Conservation (phyloP, 768 basidiomycete species). For the Russula ochroleuca region DNA sequence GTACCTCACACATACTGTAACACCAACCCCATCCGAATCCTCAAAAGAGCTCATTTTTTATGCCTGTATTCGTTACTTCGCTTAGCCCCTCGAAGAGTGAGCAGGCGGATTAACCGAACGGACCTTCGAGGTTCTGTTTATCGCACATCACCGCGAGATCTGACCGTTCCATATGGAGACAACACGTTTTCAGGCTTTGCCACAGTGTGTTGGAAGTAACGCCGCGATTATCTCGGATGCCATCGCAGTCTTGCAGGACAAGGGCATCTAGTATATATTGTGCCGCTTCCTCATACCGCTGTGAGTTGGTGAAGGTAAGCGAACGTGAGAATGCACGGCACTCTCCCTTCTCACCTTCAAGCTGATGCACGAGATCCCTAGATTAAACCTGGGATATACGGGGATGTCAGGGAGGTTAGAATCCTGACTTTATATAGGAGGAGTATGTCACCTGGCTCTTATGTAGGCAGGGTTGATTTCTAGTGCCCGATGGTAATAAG, state of each 20-base stretch:
- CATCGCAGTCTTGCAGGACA: slow-evolving; percentile 82
- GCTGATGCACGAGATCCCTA: slow-evolving; percentile 90
- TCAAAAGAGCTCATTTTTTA: slow-evolving; percentile 7
- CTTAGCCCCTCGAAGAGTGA: neutral
- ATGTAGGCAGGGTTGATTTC: slow-evolving; percentile 88
- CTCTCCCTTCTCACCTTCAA: slow-evolving; percentile 49
- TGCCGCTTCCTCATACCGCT: slow-evolving; percentile 86
- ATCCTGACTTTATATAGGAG: neutral
- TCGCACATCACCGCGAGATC: slow-evolving; percentile 78
- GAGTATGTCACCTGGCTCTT: slow-evolving; percentile 63
- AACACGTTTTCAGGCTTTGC: slow-evolving; percentile 83
- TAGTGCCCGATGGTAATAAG: slow-evolving; percentile 82
- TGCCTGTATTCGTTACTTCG: slow-evolving; percentile 4
- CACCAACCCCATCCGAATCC: neutral
- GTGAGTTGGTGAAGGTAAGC: slow-evolving; percentile 22
- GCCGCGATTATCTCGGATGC: slow-evolving; percentile 59
- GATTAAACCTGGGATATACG: slow-evolving; percentile 82
- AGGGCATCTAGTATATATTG: slow-evolving; percentile 87
- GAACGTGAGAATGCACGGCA: slow-evolving; percentile 29
- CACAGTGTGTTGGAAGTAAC: slow-evolving; percentile 77
- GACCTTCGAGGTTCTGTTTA: slow-evolving; percentile 62
- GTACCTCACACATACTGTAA: neutral
- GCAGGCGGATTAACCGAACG: slow-evolving; percentile 23
- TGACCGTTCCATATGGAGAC: slow-evolving; percentile 70
- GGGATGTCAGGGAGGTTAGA: neutral